Percentiles rank a stretch among this genome's conserved stretches.
Conservation (phyloP, 345 rosid species). For the Euphorbia tirucalli region DNA sequence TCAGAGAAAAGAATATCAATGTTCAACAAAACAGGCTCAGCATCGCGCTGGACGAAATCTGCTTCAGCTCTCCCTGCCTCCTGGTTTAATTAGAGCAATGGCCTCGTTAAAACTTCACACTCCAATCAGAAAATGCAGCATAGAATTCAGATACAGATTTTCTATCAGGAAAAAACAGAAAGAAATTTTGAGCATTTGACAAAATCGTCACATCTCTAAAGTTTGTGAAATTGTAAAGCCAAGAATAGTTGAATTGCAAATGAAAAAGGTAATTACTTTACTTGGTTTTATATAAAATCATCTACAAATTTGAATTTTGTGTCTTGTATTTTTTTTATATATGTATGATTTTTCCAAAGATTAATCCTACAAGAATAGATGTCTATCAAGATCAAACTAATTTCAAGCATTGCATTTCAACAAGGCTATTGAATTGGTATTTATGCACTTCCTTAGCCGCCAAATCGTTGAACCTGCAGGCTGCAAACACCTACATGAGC, state of each 20-base stretch:
- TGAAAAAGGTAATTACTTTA: neutral
- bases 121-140: no score
- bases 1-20: constrained; percentile 18
- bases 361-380: neutral
- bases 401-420: neutral
- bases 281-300: neutral
- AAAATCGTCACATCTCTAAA: no score
- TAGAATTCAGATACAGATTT: no score
- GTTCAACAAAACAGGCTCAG: constrained; percentile 17
- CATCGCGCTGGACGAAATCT: constrained; percentile 20
- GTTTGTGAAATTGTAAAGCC: no score
- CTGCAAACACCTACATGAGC: no score
- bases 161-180: no score
- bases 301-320: no score
- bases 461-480: neutral
- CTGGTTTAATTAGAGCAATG: no score
- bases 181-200: no score
- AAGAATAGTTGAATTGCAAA: no score
- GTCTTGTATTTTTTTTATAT: neutral
- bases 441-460: neutral
- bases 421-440: neutral
- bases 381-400: neutral
- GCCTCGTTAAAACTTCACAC: no score
- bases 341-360: no score
- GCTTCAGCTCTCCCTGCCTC: constrained; percentile 27